Base-by-base conservation (phyloP, 1,284 basidiomycete species). In the Leccinum pallidistipes region DNA sequence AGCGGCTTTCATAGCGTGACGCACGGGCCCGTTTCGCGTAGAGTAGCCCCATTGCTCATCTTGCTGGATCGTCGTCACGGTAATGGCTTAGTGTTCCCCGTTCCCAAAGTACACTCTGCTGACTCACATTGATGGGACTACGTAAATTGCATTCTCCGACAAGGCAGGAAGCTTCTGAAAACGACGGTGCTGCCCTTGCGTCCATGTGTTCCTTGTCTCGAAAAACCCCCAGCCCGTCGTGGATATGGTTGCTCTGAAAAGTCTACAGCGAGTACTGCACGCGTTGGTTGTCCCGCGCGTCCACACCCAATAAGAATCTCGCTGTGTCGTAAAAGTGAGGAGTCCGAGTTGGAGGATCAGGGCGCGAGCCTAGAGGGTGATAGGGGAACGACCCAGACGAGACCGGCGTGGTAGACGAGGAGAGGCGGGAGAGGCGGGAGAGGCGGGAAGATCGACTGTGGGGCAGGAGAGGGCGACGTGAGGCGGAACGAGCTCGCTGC, bases 101-200 rank as follows among this genome's bases (percentile, higher is more conserved):
- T 45, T 38, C 43, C 55, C 24, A 45, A 29, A 14, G 21, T n/a
- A 31, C 36, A 31, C 5, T n/a, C 16, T 18, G 18, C 2, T 16
- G 1, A 36, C 29, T 52, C 55, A 50, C 31, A 47, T 54, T 49
- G 61, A 27, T 3, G 18, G 10, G n/a, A 10, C 24, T 18, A 56
- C 63, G 43, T 65, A 65, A 62, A 56, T n/a, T 51, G 40, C 9
- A 18, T 18, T 18, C 27, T 21, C 62, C 54, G 54, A 62, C 18
- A 12, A 31, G 18, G 1, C 16, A 58, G 38, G n/a, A 11, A 24
- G 34, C 43, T 51, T 61, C 27, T 45, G 31, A 16, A 1, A 8
- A 27, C 12, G 8, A 50, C 63, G 38, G 18, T 56, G 43, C 5
- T 49, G 12, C 21, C 6, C 7, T 21, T 49, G 21, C 11, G 45